Base-by-base conservation (phyloP, 1,284 basidiomycete species). In the Sporisorium sorghi region DNA sequence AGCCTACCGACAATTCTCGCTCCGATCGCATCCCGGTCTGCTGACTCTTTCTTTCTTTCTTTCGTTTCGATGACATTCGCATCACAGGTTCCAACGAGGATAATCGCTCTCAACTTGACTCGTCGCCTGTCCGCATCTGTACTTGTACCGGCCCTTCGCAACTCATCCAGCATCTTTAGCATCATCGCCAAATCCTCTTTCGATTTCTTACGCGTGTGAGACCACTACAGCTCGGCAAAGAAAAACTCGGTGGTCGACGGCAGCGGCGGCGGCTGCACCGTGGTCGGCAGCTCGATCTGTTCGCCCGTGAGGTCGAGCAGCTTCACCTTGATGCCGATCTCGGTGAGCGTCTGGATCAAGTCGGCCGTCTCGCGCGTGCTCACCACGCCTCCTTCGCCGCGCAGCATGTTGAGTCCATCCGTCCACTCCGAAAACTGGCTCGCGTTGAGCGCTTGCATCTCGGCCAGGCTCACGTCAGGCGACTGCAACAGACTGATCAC, bases 391-490 rank as follows among this genome's bases (percentile, higher is more conserved):
- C 77, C 78, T 58, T 78, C 77, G 33, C 73, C 73, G 28, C 77
- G 70, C 23, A 84, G 63, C 89, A 96, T 93, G 79, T 93, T 93
- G 83, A 98, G 85, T 2, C 94, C 95, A 84, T 98, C 95, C 0
- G 93, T 93, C 95, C 95, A 98, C 86, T 98, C 95, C 23, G 93
- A 92, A 89, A 93, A 94, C 47, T 92, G 88, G 19, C 91, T 90
- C 55, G 90, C 88, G 84, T 95, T 92, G 10, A 92, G 89, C 1
- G 94, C 93, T 77, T 94, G 91, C 72, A 93, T 89, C 83, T 97
- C 93, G 6, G 93, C 91, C 58, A 96, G 85, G 89, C 88, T 78
- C 8, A 53, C 61, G 35, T 80, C 79, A 5, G 78, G 73, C 17
- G 76, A 62, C 32, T 72, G 65, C 37, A 80, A 40, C 46, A 80